phyloP scores from a whole-genome alignment of 306 rosid species.

The Inga laurina region DNA sequence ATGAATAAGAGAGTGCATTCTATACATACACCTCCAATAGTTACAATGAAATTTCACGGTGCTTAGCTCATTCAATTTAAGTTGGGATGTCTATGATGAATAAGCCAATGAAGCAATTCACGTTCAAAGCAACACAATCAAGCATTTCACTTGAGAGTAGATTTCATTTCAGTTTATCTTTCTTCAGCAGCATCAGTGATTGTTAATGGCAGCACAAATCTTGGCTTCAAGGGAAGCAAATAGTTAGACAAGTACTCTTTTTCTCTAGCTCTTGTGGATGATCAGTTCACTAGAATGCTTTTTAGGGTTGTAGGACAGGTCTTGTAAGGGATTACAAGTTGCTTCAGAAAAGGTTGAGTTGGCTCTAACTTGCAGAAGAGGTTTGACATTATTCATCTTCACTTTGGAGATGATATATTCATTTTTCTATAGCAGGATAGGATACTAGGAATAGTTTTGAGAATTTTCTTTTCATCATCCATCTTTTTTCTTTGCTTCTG shows the following conservation, averaged over 20 bases:
- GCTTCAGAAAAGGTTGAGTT: neutral
- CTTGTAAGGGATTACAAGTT: neutral
- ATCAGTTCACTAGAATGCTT: neutral
- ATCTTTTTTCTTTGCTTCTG: neutral
- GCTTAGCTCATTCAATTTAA: neutral
- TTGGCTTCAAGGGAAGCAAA: neutral
- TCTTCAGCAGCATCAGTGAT: neutral
- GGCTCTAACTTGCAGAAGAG: neutral
- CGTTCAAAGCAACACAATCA: neutral
- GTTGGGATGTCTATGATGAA: neutral
- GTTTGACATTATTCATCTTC: neutral
- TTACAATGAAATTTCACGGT: neutral
- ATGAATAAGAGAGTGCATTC: too few relatives aligned
- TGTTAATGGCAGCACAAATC: neutral
- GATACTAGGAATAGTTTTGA: neutral
- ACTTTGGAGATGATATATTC: too few relatives aligned
- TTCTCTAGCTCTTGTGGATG: neutral
- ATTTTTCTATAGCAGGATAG: neutral
- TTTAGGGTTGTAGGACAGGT: neutral
- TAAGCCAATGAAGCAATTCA: neutral
- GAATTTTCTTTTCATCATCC: neutral
- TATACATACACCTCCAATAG: too few relatives aligned
- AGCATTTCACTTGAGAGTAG: neutral
- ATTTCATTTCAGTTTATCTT: neutral
- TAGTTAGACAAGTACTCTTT: neutral